A percentile compares a stretch with the other conserved stretches of the same genome.
These are phyloP conservation scores for Pseudogymnoascus sp. DNA, from an alignment of 2,329 filamentous ascomycete genomes.

Conservation along the genomic window DNA sequence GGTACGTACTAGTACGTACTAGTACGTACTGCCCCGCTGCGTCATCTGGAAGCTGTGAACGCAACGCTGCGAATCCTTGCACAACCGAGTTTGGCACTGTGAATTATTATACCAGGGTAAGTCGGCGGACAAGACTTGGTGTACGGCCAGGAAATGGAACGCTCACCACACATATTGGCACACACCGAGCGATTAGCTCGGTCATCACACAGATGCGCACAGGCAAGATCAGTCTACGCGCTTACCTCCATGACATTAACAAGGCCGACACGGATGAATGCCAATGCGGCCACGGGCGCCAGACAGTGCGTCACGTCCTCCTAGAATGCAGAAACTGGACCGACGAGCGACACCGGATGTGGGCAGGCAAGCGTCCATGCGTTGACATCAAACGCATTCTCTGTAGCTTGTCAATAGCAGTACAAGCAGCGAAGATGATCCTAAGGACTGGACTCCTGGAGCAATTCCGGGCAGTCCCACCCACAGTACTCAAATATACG, in stretches of 20 bases:
- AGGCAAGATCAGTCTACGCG: constrained; percentile 23
- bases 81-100: too few relatives aligned
- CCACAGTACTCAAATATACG: too few relatives aligned
- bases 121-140: too few relatives aligned
- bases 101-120: too few relatives aligned
- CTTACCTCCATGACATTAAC: constrained; percentile 27
- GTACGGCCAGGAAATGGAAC: constrained; percentile 15
- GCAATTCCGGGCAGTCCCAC: constrained; percentile 21
- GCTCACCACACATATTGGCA: constrained; percentile 10
- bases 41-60: too few relatives aligned
- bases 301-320: constrained; percentile 21
- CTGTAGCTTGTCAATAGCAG: constrained; percentile 27
- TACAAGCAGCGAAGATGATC: constrained; percentile 31
- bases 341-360: constrained; percentile 23
- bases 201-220: constrained; percentile 18
- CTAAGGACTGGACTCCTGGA: constrained; percentile 25
- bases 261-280: constrained; percentile 26
- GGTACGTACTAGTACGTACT: too few relatives aligned
- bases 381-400: constrained; percentile 29
- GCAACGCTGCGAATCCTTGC: too few relatives aligned
- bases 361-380: constrained; percentile 18
- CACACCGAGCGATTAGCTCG: constrained; percentile 22
- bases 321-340: constrained; percentile 24
- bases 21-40: too few relatives aligned
- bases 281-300: constrained; percentile 18